Percentiles rank a stretch among this genome's conserved stretches.
phyloP scores from a whole-genome alignment of 2,329 filamentous ascomycete species.

The Thielaviopsis musarum region DNA sequence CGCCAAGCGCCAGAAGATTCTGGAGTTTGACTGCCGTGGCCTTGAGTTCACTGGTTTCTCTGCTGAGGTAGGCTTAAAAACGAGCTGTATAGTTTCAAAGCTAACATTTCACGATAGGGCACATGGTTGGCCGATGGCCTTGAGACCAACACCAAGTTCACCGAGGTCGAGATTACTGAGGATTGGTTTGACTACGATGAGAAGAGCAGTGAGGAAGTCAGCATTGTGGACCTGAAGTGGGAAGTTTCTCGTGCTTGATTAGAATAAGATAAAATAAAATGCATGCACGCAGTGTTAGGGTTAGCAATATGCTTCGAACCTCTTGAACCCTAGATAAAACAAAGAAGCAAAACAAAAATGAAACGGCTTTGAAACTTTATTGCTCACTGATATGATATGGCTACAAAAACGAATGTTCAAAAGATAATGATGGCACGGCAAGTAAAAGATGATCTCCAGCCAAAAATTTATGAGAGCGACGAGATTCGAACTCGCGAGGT shows the following conservation, averaged over 20 bases:
- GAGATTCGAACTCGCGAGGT: conserved; percentile 36
- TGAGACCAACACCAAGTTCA: conserved; percentile 70
- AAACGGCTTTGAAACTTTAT: no score
- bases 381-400: no score
- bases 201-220: conserved; percentile 80
- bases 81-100: background rate
- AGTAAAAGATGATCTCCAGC: conserved; percentile 5
- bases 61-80: conserved; percentile 48
- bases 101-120: conserved; percentile 35
- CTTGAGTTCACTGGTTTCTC: conserved; percentile 85
- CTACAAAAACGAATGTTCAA: background rate
- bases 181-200: conserved; percentile 99
- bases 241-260: conserved; percentile 55
- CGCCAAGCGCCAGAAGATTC: conserved; percentile 58
- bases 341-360: no score
- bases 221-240: conserved; percentile 80
- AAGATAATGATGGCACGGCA: no score
- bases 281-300: background rate
- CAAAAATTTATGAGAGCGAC: conserved; percentile 24
- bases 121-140: conserved; percentile 74
- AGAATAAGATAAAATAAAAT: background rate
- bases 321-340: no score
- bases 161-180: conserved; percentile 63
- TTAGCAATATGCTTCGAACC: background rate
- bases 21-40: conserved; percentile 87